Percentiles rank a stretch among this genome's conserved stretches.
These are phyloP conservation scores for Colletotrichum agaves DNA, from an alignment of 2,329 filamentous ascomycete species.

Conservation along the genomic window DNA sequence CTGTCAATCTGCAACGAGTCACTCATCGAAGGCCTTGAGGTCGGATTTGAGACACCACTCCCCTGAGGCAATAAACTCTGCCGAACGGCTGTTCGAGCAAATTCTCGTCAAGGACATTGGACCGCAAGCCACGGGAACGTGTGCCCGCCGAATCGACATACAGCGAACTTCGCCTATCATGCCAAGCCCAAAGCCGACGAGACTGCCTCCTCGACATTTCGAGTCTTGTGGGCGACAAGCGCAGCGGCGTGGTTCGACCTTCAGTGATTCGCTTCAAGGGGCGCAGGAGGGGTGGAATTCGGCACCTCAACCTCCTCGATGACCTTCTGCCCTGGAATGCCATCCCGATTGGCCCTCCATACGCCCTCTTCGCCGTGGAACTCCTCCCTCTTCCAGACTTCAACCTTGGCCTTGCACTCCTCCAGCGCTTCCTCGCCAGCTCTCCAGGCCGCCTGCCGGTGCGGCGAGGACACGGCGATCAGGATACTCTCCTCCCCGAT, in stretches of 20 bases:
- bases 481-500: conserved; percentile 94
- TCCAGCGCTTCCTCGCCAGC: conserved; percentile 92
- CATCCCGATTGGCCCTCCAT: conserved; percentile 90
- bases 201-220: too few species aligned
- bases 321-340: conserved; percentile 64
- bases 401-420: conserved; percentile 84
- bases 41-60: neutral
- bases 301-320: conserved; percentile 37
- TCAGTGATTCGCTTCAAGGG: neutral
- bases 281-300: neutral
- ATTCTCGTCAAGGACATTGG: too few species aligned
- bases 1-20: conserved; percentile 29
- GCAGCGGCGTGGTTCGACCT: neutral
- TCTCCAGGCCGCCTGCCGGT: conserved; percentile 85
- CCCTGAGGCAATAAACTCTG: neutral
- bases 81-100: neutral
- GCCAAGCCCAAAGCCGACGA: too few species aligned
- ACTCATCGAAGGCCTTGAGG: neutral
- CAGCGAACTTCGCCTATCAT: too few species aligned
- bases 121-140: too few species aligned
- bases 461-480: conserved; percentile 85
- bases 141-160: too few species aligned
- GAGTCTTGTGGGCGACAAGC: too few species aligned
- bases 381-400: conserved; percentile 95
- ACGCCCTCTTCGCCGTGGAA: conserved; percentile 82